Evolutionary conservation across 2,329 filamentous ascomycete species (phyloP).

Genomic region (Talaromyces sp.): DNA sequence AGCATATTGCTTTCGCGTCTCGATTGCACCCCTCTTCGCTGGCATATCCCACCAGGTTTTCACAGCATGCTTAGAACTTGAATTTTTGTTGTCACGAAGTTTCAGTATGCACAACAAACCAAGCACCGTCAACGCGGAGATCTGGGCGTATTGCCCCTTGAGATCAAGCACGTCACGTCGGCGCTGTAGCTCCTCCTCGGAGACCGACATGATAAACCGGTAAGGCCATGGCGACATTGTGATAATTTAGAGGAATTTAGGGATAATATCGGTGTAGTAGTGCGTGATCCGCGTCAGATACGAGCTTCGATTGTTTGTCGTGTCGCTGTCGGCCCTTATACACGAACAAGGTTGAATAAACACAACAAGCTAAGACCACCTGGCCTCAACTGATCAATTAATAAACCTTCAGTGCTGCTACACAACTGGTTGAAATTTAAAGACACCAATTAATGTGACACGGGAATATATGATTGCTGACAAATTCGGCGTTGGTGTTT

Average conservation of each 20-base stretch:
- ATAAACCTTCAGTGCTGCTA: not conserved
- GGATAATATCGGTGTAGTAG: not conserved
- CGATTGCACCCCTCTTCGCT: slow-evolving; percentile 38
- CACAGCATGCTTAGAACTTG: not conserved
- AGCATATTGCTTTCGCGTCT: slow-evolving; percentile 50
- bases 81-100: not conserved
- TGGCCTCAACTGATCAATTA: not conserved
- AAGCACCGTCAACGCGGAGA: slow-evolving; percentile 45
- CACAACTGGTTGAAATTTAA: not conserved
- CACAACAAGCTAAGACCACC: not conserved
- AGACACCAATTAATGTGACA: not conserved
- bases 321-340: not conserved
- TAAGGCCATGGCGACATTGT: slow-evolving; percentile 39
- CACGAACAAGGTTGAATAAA: not conserved
- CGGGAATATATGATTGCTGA: not conserved
- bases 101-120: slow-evolving; percentile 17
- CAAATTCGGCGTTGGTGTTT: not conserved
- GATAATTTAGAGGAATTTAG: not conserved
- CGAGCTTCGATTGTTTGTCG: not conserved
- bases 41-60: slow-evolving; percentile 42
- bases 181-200: slow-evolving; percentile 45
- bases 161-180: slow-evolving; percentile 51
- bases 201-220: slow-evolving; percentile 47
- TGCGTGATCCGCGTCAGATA: not conserved
- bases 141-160: slow-evolving; percentile 54